Conservation (phyloP, 2,329 filamentous ascomycete genomes). For the Aspergillus ruber region DNA sequence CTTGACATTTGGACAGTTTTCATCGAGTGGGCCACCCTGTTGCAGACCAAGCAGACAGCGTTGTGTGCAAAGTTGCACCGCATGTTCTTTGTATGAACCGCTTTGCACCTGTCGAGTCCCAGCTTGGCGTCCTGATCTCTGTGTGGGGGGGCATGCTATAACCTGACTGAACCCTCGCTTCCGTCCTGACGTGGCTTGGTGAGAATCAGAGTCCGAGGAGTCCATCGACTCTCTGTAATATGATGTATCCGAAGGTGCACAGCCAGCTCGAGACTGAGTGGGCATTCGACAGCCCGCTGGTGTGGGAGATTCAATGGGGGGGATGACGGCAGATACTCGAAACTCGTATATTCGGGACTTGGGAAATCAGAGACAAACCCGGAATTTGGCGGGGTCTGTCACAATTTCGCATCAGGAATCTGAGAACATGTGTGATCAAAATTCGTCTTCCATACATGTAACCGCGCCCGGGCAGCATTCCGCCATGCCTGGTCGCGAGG, state of each 20-base stretch:
- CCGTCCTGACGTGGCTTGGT: not conserved
- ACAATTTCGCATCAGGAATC: slow-evolving; percentile 15
- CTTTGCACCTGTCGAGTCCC: not conserved
- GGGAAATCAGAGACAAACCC: slow-evolving; percentile 1
- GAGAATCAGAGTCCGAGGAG: not conserved
- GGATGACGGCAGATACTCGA: not conserved
- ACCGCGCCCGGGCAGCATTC: slow-evolving; percentile 8
- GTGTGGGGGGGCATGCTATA: not conserved
- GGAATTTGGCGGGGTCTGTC: slow-evolving; percentile 5
- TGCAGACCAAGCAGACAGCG: slow-evolving; percentile 19
- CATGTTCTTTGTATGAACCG: not conserved
- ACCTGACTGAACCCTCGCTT: not conserved
- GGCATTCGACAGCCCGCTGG: not conserved
- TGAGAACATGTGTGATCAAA: slow-evolving; percentile 13
- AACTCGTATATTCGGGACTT: not conserved
- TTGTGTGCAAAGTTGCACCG: slow-evolving; percentile 19
- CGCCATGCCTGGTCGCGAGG: slow-evolving; percentile 18
- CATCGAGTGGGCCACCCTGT: slow-evolving; percentile 14
- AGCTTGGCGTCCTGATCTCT: not conserved
- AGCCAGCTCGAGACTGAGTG: not conserved
- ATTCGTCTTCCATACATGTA: slow-evolving; percentile 16
- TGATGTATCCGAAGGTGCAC: not conserved
- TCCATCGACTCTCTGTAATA: not conserved
- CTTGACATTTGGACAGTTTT: slow-evolving; percentile 17
- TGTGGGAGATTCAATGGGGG: not conserved